A percentile compares a stretch with the other conserved stretches of the same genome.
These are phyloP conservation scores for Amanita jacksonii DNA, from an alignment of 768 basidiomycete species.

Conservation along the genomic window DNA sequence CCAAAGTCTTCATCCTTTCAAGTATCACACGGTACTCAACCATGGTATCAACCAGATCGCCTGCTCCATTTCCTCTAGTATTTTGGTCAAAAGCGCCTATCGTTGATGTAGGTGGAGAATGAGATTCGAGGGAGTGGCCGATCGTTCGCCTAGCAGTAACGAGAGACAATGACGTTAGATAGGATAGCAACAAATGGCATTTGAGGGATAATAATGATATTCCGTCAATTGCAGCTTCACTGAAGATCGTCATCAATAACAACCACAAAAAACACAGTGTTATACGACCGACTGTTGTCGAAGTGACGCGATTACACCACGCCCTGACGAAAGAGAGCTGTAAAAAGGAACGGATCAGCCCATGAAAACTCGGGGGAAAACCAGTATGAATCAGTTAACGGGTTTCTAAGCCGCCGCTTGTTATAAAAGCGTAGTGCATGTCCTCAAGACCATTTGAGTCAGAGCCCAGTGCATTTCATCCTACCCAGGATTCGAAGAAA, in stretches of 20 bases:
- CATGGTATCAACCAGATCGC: constrained; percentile 73
- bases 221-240: constrained; percentile 42
- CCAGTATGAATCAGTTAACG: constrained; percentile 35
- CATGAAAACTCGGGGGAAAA: constrained; percentile 14
- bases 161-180: constrained; percentile 76
- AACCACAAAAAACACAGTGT: constrained; percentile 6
- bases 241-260: background rate
- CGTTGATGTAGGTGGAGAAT: constrained; percentile 36
- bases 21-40: constrained; percentile 74
- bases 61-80: constrained; percentile 46
- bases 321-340: constrained; percentile 42
- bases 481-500: too few species aligned
- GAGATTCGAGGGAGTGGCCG: constrained; percentile 50
- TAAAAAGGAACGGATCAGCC: too few species aligned
- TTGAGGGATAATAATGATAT: constrained; percentile 89
- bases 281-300: constrained; percentile 44
- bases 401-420: constrained; percentile 46
- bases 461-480: constrained; percentile 62
- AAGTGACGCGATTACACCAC: constrained; percentile 44
- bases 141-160: constrained; percentile 60
- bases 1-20: constrained; percentile 81
- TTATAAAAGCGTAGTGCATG: constrained; percentile 33
- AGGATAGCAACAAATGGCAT: constrained; percentile 74
- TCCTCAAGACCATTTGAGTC: constrained; percentile 27
- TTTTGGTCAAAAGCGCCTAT: constrained; percentile 47